A percentile compares a stretch with the other conserved stretches of the same genome.
Evolutionary conservation across 2,329 filamentous ascomycete genomes (phyloP).

Genomic region (Fusarium veterinarium): DNA sequence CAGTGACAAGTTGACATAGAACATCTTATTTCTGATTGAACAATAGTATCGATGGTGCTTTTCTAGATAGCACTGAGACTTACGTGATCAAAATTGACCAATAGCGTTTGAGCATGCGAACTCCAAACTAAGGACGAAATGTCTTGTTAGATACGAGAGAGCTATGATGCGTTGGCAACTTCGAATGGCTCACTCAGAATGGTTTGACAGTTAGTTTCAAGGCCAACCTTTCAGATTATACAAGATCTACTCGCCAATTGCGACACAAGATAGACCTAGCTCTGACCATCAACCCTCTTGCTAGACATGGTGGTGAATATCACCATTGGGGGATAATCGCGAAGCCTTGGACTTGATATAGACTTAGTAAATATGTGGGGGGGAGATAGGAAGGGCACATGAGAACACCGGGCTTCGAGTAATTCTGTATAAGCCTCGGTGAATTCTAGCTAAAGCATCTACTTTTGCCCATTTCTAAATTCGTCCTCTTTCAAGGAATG

Average conservation of each 20-base stretch:
- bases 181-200: neutral
- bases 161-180: accelerated
- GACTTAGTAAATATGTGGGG: too few relatives aligned
- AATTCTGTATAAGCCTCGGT: accelerated
- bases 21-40: neutral
- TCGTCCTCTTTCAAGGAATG: constrained; percentile 55
- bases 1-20: too few relatives aligned
- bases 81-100: neutral
- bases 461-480: constrained; percentile 13
- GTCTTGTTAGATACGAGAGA: neutral
- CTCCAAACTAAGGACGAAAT: neutral
- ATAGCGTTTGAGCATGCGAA: neutral
- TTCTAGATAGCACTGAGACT: neutral
- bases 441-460: accelerated
- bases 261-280: neutral
- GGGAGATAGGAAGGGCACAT: neutral
- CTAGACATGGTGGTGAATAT: neutral
- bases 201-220: accelerated
- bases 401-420: accelerated
- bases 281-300: neutral
- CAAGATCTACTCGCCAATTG: neutral
- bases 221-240: neutral
- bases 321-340: neutral
- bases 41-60: neutral
- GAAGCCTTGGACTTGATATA: neutral